Evolutionary conservation across 73 alveolate genomes (phyloP).

Genomic region (Uronychia setigera): DNA sequence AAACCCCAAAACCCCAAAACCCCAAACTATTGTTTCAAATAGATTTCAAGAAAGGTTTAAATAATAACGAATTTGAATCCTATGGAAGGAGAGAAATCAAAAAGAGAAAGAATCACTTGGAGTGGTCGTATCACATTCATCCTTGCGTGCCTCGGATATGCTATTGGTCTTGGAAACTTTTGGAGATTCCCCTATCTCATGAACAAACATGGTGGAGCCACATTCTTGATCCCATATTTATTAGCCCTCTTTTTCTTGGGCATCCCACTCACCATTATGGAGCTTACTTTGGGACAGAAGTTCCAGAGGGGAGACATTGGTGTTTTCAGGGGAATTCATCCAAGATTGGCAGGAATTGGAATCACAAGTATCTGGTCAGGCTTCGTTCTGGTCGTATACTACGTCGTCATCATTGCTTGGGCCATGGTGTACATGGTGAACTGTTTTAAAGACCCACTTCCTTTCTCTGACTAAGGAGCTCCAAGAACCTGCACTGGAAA

Average conservation of each 20-base stretch:
- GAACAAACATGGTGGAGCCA: constrained; percentile 1
- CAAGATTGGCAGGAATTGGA: constrained; percentile 6
- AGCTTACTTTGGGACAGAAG: constrained; percentile 23
- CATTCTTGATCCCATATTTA: constrained; percentile 5
- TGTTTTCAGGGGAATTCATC: constrained; percentile 5
- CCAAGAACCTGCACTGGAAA: not conserved
- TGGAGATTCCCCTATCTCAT: constrained; percentile 8
- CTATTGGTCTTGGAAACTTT: not conserved
- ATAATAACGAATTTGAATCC: too few relatives aligned
- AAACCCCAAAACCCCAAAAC: too few relatives aligned
- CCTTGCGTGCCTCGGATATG: not conserved
- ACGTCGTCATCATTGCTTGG: constrained; percentile 10
- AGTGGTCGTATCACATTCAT: not conserved
- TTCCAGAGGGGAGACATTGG: constrained; percentile 11
- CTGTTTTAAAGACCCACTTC: constrained; percentile 2
- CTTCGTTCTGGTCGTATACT: not conserved
- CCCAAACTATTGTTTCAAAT: too few relatives aligned
- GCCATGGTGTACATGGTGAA: constrained; percentile 1
- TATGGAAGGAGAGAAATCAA: not conserved
- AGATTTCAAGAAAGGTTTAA: too few relatives aligned
- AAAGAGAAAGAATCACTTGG: not conserved
- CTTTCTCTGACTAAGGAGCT: not conserved
- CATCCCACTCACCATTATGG: constrained; percentile 9
- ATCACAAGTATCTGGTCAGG: not conserved
- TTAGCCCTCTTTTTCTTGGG: constrained; percentile 6